Conservation (phyloP, 176 grass and related monocot species). For the Puya raimondii region DNA sequence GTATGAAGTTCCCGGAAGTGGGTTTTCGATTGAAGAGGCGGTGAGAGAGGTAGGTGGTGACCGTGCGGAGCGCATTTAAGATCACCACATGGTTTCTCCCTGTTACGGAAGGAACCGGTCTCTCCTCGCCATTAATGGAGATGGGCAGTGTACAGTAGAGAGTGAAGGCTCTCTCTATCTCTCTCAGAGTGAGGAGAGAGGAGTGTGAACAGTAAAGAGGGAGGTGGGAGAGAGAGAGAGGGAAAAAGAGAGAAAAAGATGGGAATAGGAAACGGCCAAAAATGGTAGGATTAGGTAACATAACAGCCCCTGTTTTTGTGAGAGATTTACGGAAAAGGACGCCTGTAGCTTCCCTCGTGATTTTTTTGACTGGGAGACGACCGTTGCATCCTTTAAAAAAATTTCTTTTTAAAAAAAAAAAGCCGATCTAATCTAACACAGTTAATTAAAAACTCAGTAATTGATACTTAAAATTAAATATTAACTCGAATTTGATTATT, state of each 20-base stretch:
- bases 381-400: not conserved
- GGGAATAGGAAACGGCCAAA: not conserved
- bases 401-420: too few relatives aligned
- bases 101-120: not conserved
- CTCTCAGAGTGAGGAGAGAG: not conserved
- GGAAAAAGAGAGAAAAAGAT: not conserved
- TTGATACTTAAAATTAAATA: too few relatives aligned
- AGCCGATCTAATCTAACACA: too few relatives aligned
- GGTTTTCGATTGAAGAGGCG: not conserved
- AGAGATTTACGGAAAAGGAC: not conserved
- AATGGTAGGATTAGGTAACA: not conserved
- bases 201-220: too few relatives aligned
- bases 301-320: not conserved
- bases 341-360: not conserved
- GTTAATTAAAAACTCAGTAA: too few relatives aligned
- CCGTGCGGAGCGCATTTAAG: not conserved
- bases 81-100: not conserved
- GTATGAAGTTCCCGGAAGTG: not conserved
- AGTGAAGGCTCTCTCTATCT: not conserved
- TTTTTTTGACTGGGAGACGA: not conserved
- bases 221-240: not conserved
- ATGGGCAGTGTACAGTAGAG: too few relatives aligned
- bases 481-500: too few relatives aligned
- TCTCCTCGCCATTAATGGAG: slow-evolving; percentile 2
- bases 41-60: not conserved